Evolutionary conservation across 805 yeast species (phyloP).

Genomic region (Candida sonorensis): DNA sequence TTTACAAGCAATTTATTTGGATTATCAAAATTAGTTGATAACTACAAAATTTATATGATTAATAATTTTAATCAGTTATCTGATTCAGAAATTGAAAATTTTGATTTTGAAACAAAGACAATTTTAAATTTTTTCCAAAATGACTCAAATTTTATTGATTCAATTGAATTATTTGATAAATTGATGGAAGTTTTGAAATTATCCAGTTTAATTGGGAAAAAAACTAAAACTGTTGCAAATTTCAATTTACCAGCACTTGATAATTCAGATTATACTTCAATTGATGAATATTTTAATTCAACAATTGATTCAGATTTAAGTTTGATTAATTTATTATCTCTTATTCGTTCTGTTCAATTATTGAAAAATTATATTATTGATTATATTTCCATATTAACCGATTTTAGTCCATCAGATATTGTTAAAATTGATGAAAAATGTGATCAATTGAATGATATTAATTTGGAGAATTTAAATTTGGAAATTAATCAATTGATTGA

Average conservation of each 20-base stretch:
- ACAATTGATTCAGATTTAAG: slow-evolving; percentile 18
- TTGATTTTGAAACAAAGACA: slow-evolving; percentile 9
- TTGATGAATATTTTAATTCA: slow-evolving; percentile 20
- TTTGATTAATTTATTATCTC: slow-evolving; percentile 19
- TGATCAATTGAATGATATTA: slow-evolving; percentile 4
- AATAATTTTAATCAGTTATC: slow-evolving; percentile 9
- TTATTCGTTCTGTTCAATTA: slow-evolving; percentile 17
- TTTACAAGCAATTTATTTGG: slow-evolving; percentile 7
- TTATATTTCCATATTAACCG: slow-evolving; percentile 12
- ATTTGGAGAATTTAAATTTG: slow-evolving; percentile 2
- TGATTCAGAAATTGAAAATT: slow-evolving; percentile 4
- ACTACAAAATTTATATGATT: slow-evolving; percentile 11
- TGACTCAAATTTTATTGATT: slow-evolving; percentile 19
- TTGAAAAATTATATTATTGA: slow-evolving; percentile 14
- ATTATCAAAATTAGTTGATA: slow-evolving; percentile 9
- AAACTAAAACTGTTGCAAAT: too few relatives aligned
- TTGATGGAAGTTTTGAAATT: slow-evolving; percentile 15
- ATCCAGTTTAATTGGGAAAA: slow-evolving; percentile 1
- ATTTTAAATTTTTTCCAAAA: slow-evolving; percentile 13
- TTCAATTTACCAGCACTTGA: slow-evolving; percentile 1
- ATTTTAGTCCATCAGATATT: slow-evolving; percentile 1
- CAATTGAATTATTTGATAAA: slow-evolving; percentile 15
- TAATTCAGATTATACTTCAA: slow-evolving; percentile 12
- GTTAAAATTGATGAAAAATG: slow-evolving; percentile 2
- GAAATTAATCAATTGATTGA: slow-evolving; percentile 6